Evolutionary conservation across 805 yeast species (phyloP), one percentile per base, ranked within the genome.

Genomic region (Zygosaccharomyces pseudorouxii): DNA sequence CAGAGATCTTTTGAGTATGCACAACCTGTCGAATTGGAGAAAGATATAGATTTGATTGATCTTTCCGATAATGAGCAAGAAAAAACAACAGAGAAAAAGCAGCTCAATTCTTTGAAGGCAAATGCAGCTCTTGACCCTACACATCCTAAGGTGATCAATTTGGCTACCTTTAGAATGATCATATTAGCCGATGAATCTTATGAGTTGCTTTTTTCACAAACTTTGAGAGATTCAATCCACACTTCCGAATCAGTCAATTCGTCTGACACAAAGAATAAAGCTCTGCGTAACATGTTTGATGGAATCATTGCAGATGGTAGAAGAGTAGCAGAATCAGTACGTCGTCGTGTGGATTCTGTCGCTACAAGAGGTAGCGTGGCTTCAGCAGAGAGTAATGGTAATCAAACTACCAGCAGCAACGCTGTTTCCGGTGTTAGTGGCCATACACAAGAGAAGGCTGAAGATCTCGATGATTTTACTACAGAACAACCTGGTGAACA

Each of bases 111-210:
- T 18, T 52, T 79, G 38, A 73, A 73, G 23, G 89, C 88, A 42
- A 89, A 89, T 61, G 87, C 81, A 4, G 96, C 96, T 0, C 70
- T 89, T 33, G 87, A 89, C 61, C 96, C 96, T 3, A 74, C 78
- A 28, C 78, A 82, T 28, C 95, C 96, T 1, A 80, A 84, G 8
- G 80, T 71, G 49, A 75, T 90, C 45, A 86, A 85, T 46, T 71
- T 89, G 14, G 88, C 98, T 0, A 89, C 96, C 0, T 92, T 92
- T 70, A 73, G 98, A 53, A 92, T 92, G 99, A 95, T 93, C 1
- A 71, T 93, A 5, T 71, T 92, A 5, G 97, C 98, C 0, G 97
- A 90, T 64, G 98, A 89, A 60, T 86, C 97, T 0, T 85, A 89
- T 56, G 98, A 93, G 65, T 72, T 85, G 36, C 80, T 92, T 52